phyloP scores from a whole-genome alignment of 495 filamentous ascomycete genomes.

The Cryomyces minteri region DNA sequence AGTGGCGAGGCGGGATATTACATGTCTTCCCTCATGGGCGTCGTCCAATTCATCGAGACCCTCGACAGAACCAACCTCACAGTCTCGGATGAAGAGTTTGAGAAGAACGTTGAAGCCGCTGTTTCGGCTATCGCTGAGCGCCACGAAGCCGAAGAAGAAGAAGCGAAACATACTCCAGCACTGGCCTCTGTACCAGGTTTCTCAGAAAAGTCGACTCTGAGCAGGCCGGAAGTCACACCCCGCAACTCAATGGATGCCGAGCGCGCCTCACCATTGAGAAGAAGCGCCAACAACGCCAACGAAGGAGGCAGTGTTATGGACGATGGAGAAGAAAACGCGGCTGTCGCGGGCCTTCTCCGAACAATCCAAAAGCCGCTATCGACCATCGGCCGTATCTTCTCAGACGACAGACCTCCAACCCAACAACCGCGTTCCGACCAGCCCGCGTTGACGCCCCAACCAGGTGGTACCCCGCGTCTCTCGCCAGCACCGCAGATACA shows the following conservation, averaged over 20 bases:
- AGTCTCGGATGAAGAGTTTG: slow-evolving; percentile 87
- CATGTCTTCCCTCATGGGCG: slow-evolving; percentile 90
- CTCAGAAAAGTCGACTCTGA: slow-evolving; percentile 43
- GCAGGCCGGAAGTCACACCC: slow-evolving; percentile 32
- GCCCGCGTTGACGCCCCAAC: slow-evolving; percentile 38
- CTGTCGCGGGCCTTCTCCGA: slow-evolving; percentile 70
- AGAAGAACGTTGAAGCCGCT: slow-evolving; percentile 82
- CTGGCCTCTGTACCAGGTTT: slow-evolving; percentile 11
- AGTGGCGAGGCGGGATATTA: slow-evolving; percentile 96
- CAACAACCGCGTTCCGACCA: slow-evolving; percentile 16
- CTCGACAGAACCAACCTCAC: slow-evolving; percentile 88
- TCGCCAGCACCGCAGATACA: slow-evolving; percentile 30
- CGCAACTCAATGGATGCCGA: slow-evolving; percentile 38
- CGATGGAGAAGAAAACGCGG: slow-evolving; percentile 48
- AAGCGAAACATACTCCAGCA: slow-evolving; percentile 16
- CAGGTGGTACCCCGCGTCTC: slow-evolving; percentile 36
- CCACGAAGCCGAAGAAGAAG: slow-evolving; percentile 34
- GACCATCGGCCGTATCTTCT: slow-evolving; percentile 94
- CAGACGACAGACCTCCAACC: slow-evolving; percentile 38
- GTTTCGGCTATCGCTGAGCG: slow-evolving; percentile 93
- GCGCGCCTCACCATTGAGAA: slow-evolving; percentile 27
- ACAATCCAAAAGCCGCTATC: slow-evolving; percentile 84
- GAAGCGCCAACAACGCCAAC: slow-evolving; percentile 19
- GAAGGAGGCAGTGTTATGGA: neutral
- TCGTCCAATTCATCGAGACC: slow-evolving; percentile 90